Base-by-base conservation (phyloP, 1,284 basidiomycete genomes). In the Ganoderma sp. region DNA sequence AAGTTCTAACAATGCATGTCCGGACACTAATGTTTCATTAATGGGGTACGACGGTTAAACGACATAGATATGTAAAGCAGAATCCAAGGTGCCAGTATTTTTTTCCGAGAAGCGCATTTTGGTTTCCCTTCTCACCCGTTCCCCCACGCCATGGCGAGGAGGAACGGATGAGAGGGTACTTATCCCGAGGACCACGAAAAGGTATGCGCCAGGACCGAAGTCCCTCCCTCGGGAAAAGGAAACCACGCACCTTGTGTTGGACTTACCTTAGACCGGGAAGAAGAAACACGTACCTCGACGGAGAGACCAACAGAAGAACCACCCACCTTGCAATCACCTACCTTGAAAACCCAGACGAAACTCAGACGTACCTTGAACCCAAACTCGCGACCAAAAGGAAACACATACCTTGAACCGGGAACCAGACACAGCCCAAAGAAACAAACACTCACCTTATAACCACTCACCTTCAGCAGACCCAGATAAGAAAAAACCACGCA, bases 111-210 rank as follows among this genome's bases (percentile, higher is more conserved):
- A 61, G 22, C 41, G 59, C 59, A 61, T 61, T 58, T 58, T 39
- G 56, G 56, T 58, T 58, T 58, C 56, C 56, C 56, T 15, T 58
- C 52, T 14, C 28, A 32, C 1, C 9, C 15, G 28, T 9, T 32
- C 28, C 32, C 3, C 52, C 28, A 5, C 17, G 52, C 22, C 7
- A 9, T 15, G 3, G 52, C 15, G 52, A 34, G 52, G 25, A 19
- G 32, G 14, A 28, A 17, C 52, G 52, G 17, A 17, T 32, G 52
- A 28, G 52, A 56, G 19, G 32, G 28, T 56, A 56, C 52, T 56
- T 56, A 56, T 56, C 52, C 52, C 52, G 28, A 56, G 52, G 52
- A 56, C 52, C 52, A 56, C 52, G 52, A 56, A 56, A 56, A 56
- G 52, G 28, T 56, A 56, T 56, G 52, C 52, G 28, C 52, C 52